These are phyloP conservation scores for Saitozyma sp. DNA, from an alignment of 768 basidiomycete genomes.

Conservation along the genomic window DNA sequence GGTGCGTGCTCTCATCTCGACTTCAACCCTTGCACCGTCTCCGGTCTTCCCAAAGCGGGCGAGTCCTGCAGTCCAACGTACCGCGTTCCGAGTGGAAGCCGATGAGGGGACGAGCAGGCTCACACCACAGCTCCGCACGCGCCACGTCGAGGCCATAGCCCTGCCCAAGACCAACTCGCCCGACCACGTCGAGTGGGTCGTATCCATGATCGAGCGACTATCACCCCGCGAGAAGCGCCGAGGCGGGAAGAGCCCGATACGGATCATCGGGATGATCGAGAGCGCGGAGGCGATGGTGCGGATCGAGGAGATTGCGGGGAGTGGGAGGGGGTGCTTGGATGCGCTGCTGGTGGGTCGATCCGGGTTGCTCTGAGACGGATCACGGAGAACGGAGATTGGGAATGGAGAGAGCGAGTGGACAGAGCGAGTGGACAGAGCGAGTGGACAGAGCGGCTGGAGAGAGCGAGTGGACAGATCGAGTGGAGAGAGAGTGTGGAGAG, in stretches of 20 bases:
- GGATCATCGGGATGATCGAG: constrained; percentile 79
- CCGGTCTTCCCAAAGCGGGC: background rate
- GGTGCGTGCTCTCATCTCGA: constrained; percentile 17
- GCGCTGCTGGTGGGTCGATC: constrained; percentile 65
- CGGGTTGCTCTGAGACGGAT: background rate
- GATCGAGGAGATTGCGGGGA: constrained; percentile 68
- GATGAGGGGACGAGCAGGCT: background rate
- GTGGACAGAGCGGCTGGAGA: too few relatives aligned
- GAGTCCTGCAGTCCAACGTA: background rate
- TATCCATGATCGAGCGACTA: constrained; percentile 55
- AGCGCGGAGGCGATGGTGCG: constrained; percentile 72
- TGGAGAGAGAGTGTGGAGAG: too few relatives aligned
- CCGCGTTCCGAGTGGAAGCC: background rate
- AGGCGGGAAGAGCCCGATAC: constrained; percentile 52
- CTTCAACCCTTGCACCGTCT: background rate
- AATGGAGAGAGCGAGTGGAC: too few relatives aligned
- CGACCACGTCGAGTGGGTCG: constrained; percentile 66
- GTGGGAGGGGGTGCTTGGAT: constrained; percentile 63
- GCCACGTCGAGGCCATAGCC: constrained; percentile 66
- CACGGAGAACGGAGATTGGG: background rate
- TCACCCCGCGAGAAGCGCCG: constrained; percentile 25
- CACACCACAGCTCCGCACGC: constrained; percentile 55
- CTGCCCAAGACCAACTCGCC: constrained; percentile 79
- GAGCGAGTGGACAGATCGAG: too few relatives aligned
- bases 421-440: too few relatives aligned